phyloP scores from a whole-genome alignment of 1,139 yeast species.

The Casaregolazyma suthepensis region DNA sequence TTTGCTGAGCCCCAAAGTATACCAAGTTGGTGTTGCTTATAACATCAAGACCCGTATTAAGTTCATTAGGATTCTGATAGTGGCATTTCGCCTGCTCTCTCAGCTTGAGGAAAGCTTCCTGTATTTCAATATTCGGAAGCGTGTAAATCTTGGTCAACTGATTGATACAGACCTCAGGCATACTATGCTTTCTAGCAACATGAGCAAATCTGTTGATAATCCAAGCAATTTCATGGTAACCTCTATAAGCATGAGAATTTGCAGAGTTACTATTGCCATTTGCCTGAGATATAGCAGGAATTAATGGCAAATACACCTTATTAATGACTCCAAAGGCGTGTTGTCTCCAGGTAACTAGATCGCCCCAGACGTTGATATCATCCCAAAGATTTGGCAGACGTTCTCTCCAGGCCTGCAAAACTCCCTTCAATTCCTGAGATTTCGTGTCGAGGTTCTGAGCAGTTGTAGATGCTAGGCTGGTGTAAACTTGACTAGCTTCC shows the following conservation, averaged over 20 bases:
- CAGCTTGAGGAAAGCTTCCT: conserved; percentile 91
- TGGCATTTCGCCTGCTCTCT: conserved; percentile 98
- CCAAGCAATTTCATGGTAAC: conserved; percentile 99
- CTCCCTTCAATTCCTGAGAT: conserved; percentile 90
- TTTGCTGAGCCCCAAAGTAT: conserved; percentile 93
- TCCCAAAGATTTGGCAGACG: conserved; percentile 96
- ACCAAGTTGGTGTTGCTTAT: conserved; percentile 94
- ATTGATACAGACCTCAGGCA: conserved; percentile 94
- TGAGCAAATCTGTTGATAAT: conserved; percentile 97
- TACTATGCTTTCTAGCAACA: conserved; percentile 92
- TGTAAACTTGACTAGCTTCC: conserved; percentile 95
- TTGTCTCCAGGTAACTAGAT: conserved; percentile 95
- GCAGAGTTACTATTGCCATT: conserved; percentile 56
- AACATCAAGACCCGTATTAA: conserved; percentile 92
- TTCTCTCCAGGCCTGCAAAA: conserved; percentile 96
- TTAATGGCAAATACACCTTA: conserved; percentile 86
- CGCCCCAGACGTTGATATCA: conserved; percentile 97
- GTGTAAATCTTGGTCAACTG: conserved; percentile 93
- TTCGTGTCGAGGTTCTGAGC: conserved; percentile 88
- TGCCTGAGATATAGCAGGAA: conserved; percentile 76
- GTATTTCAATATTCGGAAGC: conserved; percentile 94
- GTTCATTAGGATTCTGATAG: conserved; percentile 79
- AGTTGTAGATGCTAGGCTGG: conserved; percentile 81
- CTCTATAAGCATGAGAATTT: conserved; percentile 90
- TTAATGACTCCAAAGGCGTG: conserved; percentile 97